Conservation (phyloP, 768 basidiomycete genomes). For the Podaxis sp. region DNA sequence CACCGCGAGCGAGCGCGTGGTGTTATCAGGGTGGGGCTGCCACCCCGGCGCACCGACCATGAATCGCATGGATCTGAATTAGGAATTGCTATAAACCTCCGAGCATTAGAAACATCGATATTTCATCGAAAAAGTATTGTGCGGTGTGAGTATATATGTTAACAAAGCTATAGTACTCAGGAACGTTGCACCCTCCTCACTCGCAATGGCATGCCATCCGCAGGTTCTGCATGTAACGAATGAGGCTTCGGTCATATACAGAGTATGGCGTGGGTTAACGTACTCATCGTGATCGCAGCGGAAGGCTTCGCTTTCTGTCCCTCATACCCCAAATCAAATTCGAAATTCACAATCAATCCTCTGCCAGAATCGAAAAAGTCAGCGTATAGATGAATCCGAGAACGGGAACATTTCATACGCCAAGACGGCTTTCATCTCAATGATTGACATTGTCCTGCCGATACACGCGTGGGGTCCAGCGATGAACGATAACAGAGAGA, state of each 20-base stretch:
- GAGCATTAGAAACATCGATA: too few relatives aligned
- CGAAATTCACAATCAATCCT: constrained; percentile 38
- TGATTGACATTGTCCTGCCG: constrained; percentile 46
- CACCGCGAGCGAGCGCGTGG: too few relatives aligned
- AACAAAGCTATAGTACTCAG: not conserved
- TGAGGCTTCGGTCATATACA: not conserved
- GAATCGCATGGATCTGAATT: too few relatives aligned
- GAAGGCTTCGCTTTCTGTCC: constrained; percentile 25
- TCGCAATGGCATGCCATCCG: constrained; percentile 34
- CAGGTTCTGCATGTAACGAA: constrained; percentile 24
- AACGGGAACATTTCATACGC: constrained; percentile 22
- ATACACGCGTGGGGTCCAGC: constrained; percentile 47
- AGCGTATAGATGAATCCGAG: not conserved
- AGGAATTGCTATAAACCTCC: too few relatives aligned
- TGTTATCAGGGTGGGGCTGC: too few relatives aligned
- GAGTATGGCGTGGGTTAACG: constrained; percentile 13
- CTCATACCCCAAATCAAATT: constrained; percentile 37
- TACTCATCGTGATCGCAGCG: constrained; percentile 47
- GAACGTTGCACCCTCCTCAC: constrained; percentile 22
- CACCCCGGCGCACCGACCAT: too few relatives aligned
- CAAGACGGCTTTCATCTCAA: constrained; percentile 47
- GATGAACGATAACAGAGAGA: constrained; percentile 41
- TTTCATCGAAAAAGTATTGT: not conserved
- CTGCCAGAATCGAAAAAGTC: constrained; percentile 13
- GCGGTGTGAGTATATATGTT: not conserved